Evolutionary conservation across 257 asterid genomes (phyloP).

Genomic region (Solanum etuberosum): DNA sequence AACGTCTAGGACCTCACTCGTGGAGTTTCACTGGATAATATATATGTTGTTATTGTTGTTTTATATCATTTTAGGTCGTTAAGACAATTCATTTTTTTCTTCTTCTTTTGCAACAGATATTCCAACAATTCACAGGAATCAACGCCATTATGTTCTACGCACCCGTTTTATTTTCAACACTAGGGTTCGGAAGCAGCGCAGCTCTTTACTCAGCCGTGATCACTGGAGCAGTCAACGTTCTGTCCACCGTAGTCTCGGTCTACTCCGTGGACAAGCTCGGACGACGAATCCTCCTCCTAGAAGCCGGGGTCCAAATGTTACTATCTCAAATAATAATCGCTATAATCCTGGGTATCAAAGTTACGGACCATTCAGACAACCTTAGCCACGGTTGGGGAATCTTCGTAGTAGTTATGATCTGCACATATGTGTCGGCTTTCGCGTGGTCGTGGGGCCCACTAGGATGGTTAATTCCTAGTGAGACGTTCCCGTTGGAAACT

Average conservation of each 20-base stretch:
- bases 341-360: constrained; percentile 47
- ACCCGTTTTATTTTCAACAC: constrained; percentile 62
- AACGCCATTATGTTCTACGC: constrained; percentile 93
- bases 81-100: neutral
- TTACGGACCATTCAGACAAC: constrained; percentile 40
- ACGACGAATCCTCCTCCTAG: constrained; percentile 46
- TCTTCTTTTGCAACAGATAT: constrained; percentile 23
- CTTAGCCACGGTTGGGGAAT: constrained; percentile 52
- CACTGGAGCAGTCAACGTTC: constrained; percentile 72
- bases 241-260: constrained; percentile 69
- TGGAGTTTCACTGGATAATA: too few relatives aligned
- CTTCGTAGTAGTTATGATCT: constrained; percentile 59
- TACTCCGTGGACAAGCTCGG: constrained; percentile 81
- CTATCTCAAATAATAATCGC: constrained; percentile 57
- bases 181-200: constrained; percentile 68
- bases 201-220: constrained; percentile 73
- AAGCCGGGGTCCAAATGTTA: constrained; percentile 87
- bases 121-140: constrained; percentile 85
- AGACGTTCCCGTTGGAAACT: constrained; percentile 74
- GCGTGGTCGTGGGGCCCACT: constrained; percentile 99
- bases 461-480: constrained; percentile 93
- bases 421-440: constrained; percentile 62
- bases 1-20: too few relatives aligned
- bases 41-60: too few relatives aligned
- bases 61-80: too few relatives aligned